Conservation (phyloP, 192 early-diverging fungal species). For the Umbelopsis isabellina region DNA sequence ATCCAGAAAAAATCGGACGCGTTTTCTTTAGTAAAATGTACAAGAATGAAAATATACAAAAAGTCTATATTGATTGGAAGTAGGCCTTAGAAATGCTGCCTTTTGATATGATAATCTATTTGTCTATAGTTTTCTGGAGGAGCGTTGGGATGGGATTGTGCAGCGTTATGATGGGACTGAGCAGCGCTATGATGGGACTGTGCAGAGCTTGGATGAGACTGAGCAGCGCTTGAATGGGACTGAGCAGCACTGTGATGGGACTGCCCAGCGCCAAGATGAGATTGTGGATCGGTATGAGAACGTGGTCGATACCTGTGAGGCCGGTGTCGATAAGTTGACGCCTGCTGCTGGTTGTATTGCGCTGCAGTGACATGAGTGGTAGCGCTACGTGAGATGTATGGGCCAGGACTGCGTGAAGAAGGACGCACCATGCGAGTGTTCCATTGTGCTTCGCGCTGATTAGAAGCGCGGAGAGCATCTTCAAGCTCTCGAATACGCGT, state of each 20-base stretch:
- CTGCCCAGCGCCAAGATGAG: background rate
- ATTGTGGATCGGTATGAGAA: slow-evolving; percentile 10
- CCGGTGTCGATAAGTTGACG: slow-evolving; percentile 3
- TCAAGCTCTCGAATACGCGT: slow-evolving; percentile 40
- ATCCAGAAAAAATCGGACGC: background rate
- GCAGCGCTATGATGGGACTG: background rate
- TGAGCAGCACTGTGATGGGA: background rate
- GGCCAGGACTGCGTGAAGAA: background rate
- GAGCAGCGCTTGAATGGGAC: background rate
- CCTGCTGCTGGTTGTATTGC: slow-evolving; percentile 7
- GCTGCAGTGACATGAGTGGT: background rate
- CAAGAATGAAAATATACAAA: no score
- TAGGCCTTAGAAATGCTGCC: no score
- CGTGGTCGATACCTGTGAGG: background rate
- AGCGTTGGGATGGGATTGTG: no score
- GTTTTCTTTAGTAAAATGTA: no score
- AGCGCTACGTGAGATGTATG: background rate
- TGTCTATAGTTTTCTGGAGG: no score
- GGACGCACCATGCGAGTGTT: slow-evolving; percentile 4
- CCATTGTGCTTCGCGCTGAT: slow-evolving; percentile 16
- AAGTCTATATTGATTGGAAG: no score
- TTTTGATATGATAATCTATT: no score
- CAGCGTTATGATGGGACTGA: background rate
- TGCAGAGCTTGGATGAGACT: no score
- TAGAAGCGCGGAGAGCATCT: slow-evolving; percentile 2